Conservation (phyloP, 805 yeast species). For the Candida tallmaniae region DNA sequence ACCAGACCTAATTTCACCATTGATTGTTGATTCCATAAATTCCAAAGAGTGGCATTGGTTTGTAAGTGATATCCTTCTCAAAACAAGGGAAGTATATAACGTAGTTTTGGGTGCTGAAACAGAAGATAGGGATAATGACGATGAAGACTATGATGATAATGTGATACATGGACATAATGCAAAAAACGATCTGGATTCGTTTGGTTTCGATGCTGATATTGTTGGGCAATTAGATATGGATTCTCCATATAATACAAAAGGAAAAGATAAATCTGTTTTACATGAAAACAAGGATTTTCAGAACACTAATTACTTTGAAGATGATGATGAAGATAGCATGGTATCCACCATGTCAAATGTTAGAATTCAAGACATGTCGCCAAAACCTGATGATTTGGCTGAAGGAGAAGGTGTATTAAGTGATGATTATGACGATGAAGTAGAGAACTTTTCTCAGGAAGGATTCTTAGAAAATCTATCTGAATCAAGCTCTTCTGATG, state of each 20-base stretch:
- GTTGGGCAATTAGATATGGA: conserved; percentile 38
- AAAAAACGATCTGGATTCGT: conserved; percentile 1
- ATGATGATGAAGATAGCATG: conserved; percentile 20
- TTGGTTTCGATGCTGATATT: conserved; percentile 29
- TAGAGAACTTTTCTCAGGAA: conserved; percentile 24
- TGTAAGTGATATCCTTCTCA: conserved; percentile 43
- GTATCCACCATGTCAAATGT: conserved; percentile 15
- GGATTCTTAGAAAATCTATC: conserved; percentile 36
- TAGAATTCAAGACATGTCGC: conserved; percentile 30
- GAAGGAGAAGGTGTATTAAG: conserved; percentile 19
- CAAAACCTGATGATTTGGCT: conserved; percentile 17
- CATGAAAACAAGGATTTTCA: conserved; percentile 1
- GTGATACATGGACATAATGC: not conserved
- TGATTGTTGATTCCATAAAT: conserved; percentile 44
- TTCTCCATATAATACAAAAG: not conserved
- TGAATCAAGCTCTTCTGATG: conserved; percentile 38
- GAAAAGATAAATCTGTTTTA: conserved; percentile 1
- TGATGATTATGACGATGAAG: conserved; percentile 25
- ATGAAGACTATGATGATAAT: conserved; percentile 13
- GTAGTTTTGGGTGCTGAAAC: conserved; percentile 48
- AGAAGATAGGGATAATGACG: conserved; percentile 26
- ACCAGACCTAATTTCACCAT: conserved; percentile 54
- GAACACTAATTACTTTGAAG: conserved; percentile 8
- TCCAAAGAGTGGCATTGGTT: conserved; percentile 51
- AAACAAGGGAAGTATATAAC: conserved; percentile 53